A percentile compares a stretch with the other conserved stretches of the same genome.
phyloP scores from a whole-genome alignment of 306 rosid species.

The Cotoneaster glaucophyllus region DNA sequence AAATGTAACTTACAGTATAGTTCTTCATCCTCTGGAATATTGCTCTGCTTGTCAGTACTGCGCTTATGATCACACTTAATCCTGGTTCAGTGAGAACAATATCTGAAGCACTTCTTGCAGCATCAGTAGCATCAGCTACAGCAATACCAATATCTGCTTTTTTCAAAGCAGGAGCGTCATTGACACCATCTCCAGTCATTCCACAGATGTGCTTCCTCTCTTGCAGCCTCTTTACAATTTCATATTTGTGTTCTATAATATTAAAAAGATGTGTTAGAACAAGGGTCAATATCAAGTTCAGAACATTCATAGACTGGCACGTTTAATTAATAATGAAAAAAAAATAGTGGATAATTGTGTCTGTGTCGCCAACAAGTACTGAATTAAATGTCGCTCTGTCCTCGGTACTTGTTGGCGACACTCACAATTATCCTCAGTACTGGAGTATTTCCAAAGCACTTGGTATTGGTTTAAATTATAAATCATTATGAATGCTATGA shows the following conservation, averaged over 20 bases:
- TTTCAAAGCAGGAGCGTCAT: constrained; percentile 96
- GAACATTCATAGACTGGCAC: background rate
- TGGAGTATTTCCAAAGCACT: no score
- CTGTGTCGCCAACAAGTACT: background rate
- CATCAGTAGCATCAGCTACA: constrained; percentile 99
- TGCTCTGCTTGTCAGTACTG: constrained; percentile 97
- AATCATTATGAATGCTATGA: background rate
- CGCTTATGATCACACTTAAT: constrained; percentile 92
- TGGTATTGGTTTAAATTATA: no score
- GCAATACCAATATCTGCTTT: constrained; percentile 98
- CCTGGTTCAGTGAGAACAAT: constrained; percentile 99
- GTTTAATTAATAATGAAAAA: background rate
- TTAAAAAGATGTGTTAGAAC: constrained; percentile 20
- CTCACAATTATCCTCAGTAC: no score
- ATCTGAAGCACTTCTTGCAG: constrained; percentile 95
- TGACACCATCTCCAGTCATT: constrained; percentile 99
- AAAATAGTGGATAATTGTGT: background rate
- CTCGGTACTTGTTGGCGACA: background rate
- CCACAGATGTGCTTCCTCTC: constrained; percentile 97
- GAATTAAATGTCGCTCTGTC: background rate
- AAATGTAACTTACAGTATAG: constrained; percentile 62
- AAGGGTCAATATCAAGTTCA: background rate
- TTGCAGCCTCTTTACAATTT: constrained; percentile 90
- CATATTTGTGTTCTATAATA: constrained; percentile 88
- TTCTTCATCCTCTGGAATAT: constrained; percentile 99